A percentile compares a stretch with the other conserved stretches of the same genome.
phyloP scores from a whole-genome alignment of 2,329 filamentous ascomycete species.

The Verticillium isaacii region DNA sequence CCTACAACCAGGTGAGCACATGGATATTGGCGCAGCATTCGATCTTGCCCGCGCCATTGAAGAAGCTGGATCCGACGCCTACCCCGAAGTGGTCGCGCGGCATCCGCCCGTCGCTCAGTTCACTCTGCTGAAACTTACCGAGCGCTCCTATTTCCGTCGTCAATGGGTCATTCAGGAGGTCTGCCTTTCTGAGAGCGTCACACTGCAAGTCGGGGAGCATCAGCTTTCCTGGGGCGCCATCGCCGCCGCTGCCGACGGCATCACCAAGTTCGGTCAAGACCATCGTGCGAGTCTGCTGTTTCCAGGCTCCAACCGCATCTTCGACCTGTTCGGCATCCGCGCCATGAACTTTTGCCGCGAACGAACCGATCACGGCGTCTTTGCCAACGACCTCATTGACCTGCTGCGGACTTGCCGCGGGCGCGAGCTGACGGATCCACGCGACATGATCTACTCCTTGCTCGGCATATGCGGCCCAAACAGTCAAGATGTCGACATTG shows the following conservation, averaged over 20 bases:
- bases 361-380: neutral
- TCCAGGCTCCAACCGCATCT: neutral
- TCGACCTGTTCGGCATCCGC: neutral
- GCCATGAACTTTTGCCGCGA: neutral
- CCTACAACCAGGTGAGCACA: neutral
- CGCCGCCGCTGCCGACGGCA: neutral
- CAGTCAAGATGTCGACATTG: neutral
- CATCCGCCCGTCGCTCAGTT: neutral
- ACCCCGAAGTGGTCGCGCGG: neutral
- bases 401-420: neutral
- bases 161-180: conserved; percentile 20
- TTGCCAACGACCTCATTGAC: neutral
- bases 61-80: neutral
- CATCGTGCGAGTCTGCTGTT: neutral
- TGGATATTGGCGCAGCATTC: neutral
- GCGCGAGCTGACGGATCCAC: neutral
- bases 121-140: neutral
- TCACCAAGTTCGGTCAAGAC: neutral
- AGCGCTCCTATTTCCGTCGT: conserved; percentile 15
- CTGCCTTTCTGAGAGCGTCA: conserved; percentile 7
- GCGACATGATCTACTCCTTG: neutral
- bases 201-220: neutral
- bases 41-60: neutral
- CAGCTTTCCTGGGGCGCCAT: neutral
- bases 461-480: neutral